Percentiles rank a stretch among this genome's conserved stretches.
Conservation (phyloP, 768 basidiomycete genomes). For the Leccinum rimulosum region DNA sequence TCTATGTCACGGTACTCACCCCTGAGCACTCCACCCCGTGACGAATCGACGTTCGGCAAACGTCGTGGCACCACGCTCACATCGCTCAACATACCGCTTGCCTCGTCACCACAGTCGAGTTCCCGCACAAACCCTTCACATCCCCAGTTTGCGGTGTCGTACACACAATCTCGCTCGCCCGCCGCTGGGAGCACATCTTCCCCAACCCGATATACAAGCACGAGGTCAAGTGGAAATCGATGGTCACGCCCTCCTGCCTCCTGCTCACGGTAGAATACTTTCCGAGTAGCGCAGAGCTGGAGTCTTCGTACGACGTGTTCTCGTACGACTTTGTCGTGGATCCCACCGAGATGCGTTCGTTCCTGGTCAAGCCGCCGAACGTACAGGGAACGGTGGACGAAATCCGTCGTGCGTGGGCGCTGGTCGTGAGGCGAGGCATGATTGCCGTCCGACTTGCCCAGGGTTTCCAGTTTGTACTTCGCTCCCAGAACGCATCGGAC, state of each 20-base stretch:
- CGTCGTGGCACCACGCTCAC: constrained; percentile 41
- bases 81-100: constrained; percentile 39
- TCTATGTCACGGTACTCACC: constrained; percentile 60
- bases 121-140: constrained; percentile 65
- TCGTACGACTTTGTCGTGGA: constrained; percentile 89
- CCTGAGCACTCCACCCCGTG: constrained; percentile 65
- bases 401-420: constrained; percentile 65
- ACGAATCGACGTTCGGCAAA: constrained; percentile 45
- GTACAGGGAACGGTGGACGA: constrained; percentile 50
- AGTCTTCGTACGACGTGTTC: constrained; percentile 74
- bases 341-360: constrained; percentile 80
- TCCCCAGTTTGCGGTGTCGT: constrained; percentile 53
- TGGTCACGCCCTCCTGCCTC: constrained; percentile 81
- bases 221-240: constrained; percentile 89
- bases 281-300: constrained; percentile 73
- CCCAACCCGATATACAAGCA: constrained; percentile 72
- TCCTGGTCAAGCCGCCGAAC: constrained; percentile 71
- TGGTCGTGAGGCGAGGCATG: constrained; percentile 89
- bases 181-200: constrained; percentile 88
- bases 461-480: constrained; percentile 90
- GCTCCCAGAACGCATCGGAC: constrained; percentile 35
- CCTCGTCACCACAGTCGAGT: constrained; percentile 42
- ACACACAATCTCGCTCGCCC: constrained; percentile 70
- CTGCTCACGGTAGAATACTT: constrained; percentile 91
- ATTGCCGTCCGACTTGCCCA: constrained; percentile 88